phyloP scores from a whole-genome alignment of 441 rosid species.

The Theobroma grandiflorum region DNA sequence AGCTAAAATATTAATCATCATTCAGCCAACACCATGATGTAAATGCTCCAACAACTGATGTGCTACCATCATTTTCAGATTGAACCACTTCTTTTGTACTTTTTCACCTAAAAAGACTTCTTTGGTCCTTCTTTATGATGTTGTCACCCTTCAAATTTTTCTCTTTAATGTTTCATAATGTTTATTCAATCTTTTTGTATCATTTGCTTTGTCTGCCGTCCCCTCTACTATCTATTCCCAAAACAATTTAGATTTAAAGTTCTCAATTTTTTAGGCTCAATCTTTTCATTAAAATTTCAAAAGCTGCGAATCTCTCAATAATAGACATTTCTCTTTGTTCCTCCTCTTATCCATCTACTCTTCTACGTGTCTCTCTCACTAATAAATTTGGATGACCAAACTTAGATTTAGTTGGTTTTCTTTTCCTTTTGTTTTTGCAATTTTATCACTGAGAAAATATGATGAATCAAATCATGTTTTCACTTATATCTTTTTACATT shows the following conservation, averaged over 20 bases:
- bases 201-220: background rate
- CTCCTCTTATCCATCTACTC: background rate
- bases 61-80: background rate
- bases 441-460: background rate
- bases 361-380: background rate
- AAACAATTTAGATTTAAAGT: background rate
- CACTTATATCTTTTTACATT: background rate
- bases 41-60: background rate
- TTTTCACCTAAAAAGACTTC: background rate
- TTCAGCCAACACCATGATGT: background rate
- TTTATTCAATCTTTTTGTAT: background rate
- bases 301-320: background rate
- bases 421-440: background rate
- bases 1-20: background rate
- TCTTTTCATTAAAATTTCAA: background rate
- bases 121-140: background rate
- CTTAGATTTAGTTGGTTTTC: background rate
- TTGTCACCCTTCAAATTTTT: background rate
- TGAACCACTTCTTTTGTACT: background rate
- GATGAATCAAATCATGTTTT: constrained; percentile 1
- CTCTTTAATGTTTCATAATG: background rate
- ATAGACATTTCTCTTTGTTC: background rate
- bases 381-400: background rate
- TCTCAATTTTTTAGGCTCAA: background rate
- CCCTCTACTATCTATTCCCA: background rate